These are phyloP conservation scores for Sarcodon sp. DNA, from an alignment of 768 basidiomycete species.

Conservation along the genomic window DNA sequence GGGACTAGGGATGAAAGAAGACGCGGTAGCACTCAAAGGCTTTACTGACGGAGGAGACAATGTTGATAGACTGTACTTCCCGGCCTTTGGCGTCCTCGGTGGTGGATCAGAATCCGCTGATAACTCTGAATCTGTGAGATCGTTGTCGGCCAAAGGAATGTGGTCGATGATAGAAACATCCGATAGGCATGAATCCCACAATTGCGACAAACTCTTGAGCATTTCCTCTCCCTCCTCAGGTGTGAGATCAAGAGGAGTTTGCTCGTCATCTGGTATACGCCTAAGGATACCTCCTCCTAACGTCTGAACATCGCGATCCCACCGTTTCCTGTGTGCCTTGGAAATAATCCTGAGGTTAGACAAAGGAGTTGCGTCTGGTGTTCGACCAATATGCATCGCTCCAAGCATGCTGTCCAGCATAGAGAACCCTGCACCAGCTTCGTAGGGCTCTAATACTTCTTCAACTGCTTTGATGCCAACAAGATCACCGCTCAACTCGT, in stretches of 20 bases:
- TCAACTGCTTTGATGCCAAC: constrained; percentile 12
- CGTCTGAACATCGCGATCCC: constrained; percentile 28
- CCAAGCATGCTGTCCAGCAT: neutral
- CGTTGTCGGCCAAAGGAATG: constrained; percentile 10
- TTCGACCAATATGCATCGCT: neutral
- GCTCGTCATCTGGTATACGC: constrained; percentile 6
- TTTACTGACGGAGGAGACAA: constrained; percentile 13
- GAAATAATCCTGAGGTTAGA: constrained; percentile 17
- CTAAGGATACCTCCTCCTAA: constrained; percentile 20
- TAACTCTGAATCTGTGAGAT: constrained; percentile 31
- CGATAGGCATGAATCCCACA: constrained; percentile 11
- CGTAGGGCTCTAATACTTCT: constrained; percentile 11
- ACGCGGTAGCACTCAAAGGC: constrained; percentile 14
- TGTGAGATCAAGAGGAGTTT: constrained; percentile 1
- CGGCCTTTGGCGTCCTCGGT: constrained; percentile 38
- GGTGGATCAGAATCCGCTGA: constrained; percentile 26
- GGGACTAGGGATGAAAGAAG: constrained; percentile 13
- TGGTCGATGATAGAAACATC: constrained; percentile 6
- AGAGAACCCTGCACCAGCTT: constrained; percentile 9
- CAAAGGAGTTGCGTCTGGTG: neutral
- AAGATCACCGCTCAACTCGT: constrained; percentile 10
- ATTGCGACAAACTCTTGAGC: constrained; percentile 1
- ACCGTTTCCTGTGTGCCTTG: constrained; percentile 24
- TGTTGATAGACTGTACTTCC: constrained; percentile 9
- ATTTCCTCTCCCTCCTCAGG: constrained; percentile 4